phyloP scores from a whole-genome alignment of 192 early-diverging fungal species.

The Podochytrium sp. region DNA sequence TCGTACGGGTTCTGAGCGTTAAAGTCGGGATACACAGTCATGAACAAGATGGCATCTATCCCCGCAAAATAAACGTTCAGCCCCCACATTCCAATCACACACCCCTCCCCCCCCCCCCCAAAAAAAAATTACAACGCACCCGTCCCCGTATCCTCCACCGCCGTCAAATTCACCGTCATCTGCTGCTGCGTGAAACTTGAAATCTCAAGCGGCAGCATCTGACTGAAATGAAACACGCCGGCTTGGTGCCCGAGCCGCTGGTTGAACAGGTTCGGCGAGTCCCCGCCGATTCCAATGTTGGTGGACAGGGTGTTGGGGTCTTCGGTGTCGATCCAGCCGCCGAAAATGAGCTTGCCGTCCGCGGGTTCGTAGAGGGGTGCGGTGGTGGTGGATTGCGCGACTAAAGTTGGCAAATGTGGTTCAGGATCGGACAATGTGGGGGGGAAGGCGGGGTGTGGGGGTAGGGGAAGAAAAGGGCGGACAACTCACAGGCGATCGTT shows the following conservation, averaged over 20 bases:
- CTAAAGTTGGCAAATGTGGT: too few species aligned
- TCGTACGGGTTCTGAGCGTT: neutral
- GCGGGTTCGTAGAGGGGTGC: conserved; percentile 42
- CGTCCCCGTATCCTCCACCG: conserved; percentile 15
- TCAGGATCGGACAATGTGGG: too few species aligned
- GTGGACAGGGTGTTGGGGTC: neutral
- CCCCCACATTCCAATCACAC: neutral
- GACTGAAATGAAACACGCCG: conserved; percentile 39
- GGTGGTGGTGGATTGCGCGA: neutral
- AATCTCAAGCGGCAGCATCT: conserved; percentile 35
- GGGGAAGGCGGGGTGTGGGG: too few species aligned
- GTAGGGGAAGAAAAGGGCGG: too few species aligned
- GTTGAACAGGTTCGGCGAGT: conserved; percentile 47
- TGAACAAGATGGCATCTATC: conserved; percentile 30
- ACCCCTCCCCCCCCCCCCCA: too few species aligned
- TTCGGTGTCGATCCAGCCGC: conserved; percentile 41
- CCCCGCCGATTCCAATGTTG: conserved; percentile 22
- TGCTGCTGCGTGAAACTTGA: conserved; percentile 6
- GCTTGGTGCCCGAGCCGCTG: conserved; percentile 37
- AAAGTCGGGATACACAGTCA: conserved; percentile 26
- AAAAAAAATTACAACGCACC: conserved; percentile 10
- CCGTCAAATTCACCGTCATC: conserved; percentile 21
- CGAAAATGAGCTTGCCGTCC: conserved; percentile 35
- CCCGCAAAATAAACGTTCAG: neutral
- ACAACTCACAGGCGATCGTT: too few species aligned